These are phyloP conservation scores for Prunus fruticosa DNA, from an alignment of 306 rosid genomes.

Conservation along the genomic window DNA sequence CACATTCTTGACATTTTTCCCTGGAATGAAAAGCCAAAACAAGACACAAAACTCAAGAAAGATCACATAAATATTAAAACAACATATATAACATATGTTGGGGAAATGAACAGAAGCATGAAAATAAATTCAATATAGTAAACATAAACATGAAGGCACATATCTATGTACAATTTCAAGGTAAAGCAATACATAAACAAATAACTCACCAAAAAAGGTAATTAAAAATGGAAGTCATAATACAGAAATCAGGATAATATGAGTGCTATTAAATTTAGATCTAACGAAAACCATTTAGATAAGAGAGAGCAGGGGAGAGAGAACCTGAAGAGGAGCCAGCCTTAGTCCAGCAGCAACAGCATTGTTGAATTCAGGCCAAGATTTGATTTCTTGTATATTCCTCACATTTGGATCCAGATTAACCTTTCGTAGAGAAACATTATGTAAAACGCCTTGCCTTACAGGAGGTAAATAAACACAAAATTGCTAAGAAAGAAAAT, in stretches of 20 bases:
- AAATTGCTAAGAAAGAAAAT: constrained; percentile 17
- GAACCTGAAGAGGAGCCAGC: constrained; percentile 96
- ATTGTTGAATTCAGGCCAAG: constrained; percentile 98
- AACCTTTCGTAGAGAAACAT: constrained; percentile 46
- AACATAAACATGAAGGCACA: background rate
- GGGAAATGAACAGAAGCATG: background rate
- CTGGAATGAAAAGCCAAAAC: constrained; percentile 48
- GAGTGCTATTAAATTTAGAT: constrained; percentile 5
- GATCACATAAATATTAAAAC: constrained; percentile 9
- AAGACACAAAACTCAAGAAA: constrained; percentile 20
- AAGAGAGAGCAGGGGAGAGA: background rate
- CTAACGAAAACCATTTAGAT: background rate
- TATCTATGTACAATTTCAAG: background rate
- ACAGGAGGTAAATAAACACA: background rate
- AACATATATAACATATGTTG: background rate
- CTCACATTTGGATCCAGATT: constrained; percentile 81
- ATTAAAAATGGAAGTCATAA: background rate
- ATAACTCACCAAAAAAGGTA: background rate
- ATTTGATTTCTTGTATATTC: constrained; percentile 84
- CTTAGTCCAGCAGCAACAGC: constrained; percentile 97
- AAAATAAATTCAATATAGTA: background rate
- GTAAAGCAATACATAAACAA: background rate
- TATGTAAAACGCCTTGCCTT: too few relatives aligned
- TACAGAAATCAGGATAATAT: background rate
- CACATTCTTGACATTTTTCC: constrained; percentile 97